phyloP scores from a whole-genome alignment of 768 basidiomycete species.

The Megacollybia marginata region DNA sequence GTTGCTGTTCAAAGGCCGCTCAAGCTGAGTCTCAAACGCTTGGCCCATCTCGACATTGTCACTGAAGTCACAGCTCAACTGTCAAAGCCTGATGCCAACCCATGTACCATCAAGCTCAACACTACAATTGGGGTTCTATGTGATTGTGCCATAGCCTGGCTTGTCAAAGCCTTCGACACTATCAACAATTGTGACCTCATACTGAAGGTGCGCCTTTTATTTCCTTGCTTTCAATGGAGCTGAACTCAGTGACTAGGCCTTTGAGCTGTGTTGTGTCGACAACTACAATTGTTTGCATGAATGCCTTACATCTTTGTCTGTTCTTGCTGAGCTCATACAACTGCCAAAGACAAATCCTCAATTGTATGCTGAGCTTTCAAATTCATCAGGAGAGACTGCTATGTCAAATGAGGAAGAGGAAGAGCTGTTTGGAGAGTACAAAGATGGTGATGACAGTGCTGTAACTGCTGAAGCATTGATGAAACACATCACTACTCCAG shows the following conservation, averaged over 20 bases:
- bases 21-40: conserved; percentile 14
- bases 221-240: background rate
- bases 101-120: conserved; percentile 12
- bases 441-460: background rate
- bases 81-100: conserved; percentile 1
- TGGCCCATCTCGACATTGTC: conserved; percentile 18
- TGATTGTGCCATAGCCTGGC: conserved; percentile 18
- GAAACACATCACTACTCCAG: background rate
- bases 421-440: background rate
- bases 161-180: conserved; percentile 16
- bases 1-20: conserved; percentile 24
- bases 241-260: conserved; percentile 9
- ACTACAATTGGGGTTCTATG: conserved; percentile 13
- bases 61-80: conserved; percentile 15
- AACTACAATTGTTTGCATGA: conserved; percentile 16
- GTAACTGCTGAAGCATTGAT: background rate
- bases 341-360: conserved; percentile 8
- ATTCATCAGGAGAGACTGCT: background rate
- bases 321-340: conserved; percentile 7
- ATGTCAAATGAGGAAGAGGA: background rate
- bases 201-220: conserved; percentile 17
- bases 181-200: conserved; percentile 20
- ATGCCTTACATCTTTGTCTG: conserved; percentile 11
- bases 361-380: background rate
- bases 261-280: conserved; percentile 12